Base-by-base conservation (phyloP, 192 early-diverging fungal genomes). In the Coemansia sp. region DNA sequence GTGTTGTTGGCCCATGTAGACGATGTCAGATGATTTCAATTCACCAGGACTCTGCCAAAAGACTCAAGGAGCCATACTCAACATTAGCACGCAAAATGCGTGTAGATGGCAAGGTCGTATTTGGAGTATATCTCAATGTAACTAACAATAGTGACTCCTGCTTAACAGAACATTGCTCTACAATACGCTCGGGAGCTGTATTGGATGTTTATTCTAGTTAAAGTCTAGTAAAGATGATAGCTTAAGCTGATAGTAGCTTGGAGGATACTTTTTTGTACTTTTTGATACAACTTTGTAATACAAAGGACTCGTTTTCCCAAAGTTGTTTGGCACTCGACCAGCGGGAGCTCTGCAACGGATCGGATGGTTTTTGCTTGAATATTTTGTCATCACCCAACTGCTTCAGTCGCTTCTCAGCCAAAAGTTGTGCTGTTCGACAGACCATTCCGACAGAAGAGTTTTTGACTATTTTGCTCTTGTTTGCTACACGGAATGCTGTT, bases 1-100 rank as follows among this genome's bases (percentile, higher is more conserved):
- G 69, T 57, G 78, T 88, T 4, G 29, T 83, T 20, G 88, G 87
- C 4, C 89, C 85, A 2, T 92, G 91, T 67, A 70, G 71, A 8
- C 85, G 91, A 14, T 92, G 91, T 78, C 85, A 88, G 59, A 89
- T 93, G 87, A 84, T 92, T n/a, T 88, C 87, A 42, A 80, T 92
- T 23, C 85, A 93, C 63, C 88, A 88, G 53, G 72, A 78, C 51
- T 90, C 87, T 17, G 87, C 80, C 6, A 62, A 77, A 57, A 70
- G 75, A 57, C 74, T 85, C 20, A 82, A 82, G 24, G 89, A 91
- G 66, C 89, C 89, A 6, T 92, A 86, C 65, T 70, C 84, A 1
- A 88, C 87, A 36, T 65, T 83, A 50, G 80, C 80, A 20, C 66
- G 74, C 10, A 59, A 53, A 7, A 74, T 64, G 69, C 64, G 80